Evolutionary conservation across 1,284 basidiomycete genomes (phyloP).

Genomic region (Malassezia globosa): DNA sequence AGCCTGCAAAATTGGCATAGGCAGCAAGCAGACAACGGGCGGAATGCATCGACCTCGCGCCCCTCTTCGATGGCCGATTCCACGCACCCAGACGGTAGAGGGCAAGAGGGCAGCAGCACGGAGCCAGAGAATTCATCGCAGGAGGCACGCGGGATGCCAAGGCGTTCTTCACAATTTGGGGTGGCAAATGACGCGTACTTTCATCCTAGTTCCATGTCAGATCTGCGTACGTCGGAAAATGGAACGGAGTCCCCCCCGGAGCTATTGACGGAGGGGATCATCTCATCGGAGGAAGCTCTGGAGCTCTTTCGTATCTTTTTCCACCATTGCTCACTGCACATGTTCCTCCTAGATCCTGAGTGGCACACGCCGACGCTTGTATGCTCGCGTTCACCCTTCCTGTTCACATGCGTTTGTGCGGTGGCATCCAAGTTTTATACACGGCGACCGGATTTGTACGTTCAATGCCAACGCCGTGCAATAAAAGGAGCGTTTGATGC

Average conservation of each 20-base stretch:
- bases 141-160: neutral
- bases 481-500: conserved; percentile 72
- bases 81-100: neutral
- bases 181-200: conserved; percentile 87
- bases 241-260: conserved; percentile 74
- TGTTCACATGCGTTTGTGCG: conserved; percentile 60
- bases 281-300: conserved; percentile 67
- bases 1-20: conserved; percentile 41
- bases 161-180: conserved; percentile 51
- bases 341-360: conserved; percentile 39
- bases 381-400: conserved; percentile 42
- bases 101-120: neutral
- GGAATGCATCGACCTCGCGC: neutral
- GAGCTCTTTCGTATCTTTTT: conserved; percentile 82
- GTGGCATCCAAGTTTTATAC: conserved; percentile 83
- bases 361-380: conserved; percentile 46
- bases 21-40: conserved; percentile 12
- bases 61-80: neutral
- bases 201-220: conserved; percentile 50
- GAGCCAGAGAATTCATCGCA: neutral
- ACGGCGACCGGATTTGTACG: conserved; percentile 69
- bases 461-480: conserved; percentile 66
- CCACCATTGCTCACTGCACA: conserved; percentile 48
- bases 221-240: conserved; percentile 66
- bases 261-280: conserved; percentile 66